Evolutionary conservation across 257 asterid species (phyloP), one percentile per base, ranked within the genome.

Genomic region (Scutellaria minor): DNA sequence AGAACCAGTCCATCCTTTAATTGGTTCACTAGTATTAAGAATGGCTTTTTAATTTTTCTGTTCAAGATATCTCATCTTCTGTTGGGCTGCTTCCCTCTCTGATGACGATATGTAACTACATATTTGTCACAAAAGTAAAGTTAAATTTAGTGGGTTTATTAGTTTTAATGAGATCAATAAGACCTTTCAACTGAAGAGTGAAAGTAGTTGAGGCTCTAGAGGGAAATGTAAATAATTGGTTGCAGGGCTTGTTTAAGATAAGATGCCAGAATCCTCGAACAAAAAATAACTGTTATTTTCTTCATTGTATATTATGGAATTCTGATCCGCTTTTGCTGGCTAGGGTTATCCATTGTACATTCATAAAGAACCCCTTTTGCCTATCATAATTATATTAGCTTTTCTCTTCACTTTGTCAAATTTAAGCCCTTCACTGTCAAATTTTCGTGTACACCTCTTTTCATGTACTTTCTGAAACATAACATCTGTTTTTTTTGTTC

Each of bases 181-280:
- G 54, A 37, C 41, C n/a, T 48, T 39, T 61, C 61, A 40, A 51
- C 64, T 39, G 63, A 18, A 51, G 47, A 3, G 14, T 15, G 7
- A 54, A 46, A 27, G 47, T 20, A 22, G 18, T 37, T 15, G 76
- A 35, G 44, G 53, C 9, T 35, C 9, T 15, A 9, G 9, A 24
- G 37, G 24, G 31, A 20, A 39, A 50, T 20, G 40, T 18, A 13
- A 46, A 71, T 20, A 54, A 10, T 71, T 46, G 75, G 57, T 42
- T 24, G n/a, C 45, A 52, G 31, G 53, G 24, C n/a, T 9, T 58
- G 75, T 59, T 35, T 24, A 27, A 48, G 12, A 42, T 57, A 41
- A 70, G 58, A 71, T 45, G 68, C 55, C 68, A 46, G 51, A 37
- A 45, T 59, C 39, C 35, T 70, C 66, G 7, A 69, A 57, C 41